Evolutionary conservation across 2,329 filamentous ascomycete genomes (phyloP).

Genomic region (Zymoseptoria brevis): DNA sequence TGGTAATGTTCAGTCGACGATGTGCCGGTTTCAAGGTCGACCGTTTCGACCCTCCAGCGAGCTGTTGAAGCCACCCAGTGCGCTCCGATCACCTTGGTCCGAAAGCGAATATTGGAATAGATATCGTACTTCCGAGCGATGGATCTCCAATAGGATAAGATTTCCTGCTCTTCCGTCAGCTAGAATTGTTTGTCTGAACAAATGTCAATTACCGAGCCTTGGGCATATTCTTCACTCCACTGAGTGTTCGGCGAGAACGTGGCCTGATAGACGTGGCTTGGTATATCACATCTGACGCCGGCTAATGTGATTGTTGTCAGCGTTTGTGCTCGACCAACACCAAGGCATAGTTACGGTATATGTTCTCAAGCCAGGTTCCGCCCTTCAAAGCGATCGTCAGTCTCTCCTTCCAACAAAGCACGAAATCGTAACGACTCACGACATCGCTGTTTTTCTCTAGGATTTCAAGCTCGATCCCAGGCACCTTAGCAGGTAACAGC

Average conservation of each 20-base stretch:
- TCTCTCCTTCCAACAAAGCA: constrained; percentile 4
- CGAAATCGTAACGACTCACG: constrained; percentile 38
- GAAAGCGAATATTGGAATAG: constrained; percentile 50
- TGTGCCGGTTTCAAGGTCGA: constrained; percentile 25
- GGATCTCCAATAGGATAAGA: constrained; percentile 57
- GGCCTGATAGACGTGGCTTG: constrained; percentile 62
- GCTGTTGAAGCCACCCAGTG: constrained; percentile 47
- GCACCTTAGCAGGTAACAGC: constrained; percentile 60
- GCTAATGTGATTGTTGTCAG: neutral
- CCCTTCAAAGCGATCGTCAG: constrained; percentile 27
- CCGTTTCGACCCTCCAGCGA: constrained; percentile 53
- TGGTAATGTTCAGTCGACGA: constrained; percentile 44
- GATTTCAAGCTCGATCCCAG: constrained; percentile 56
- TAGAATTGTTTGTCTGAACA: constrained; percentile 47
- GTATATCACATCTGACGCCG: constrained; percentile 52
- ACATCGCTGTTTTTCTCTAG: constrained; percentile 62
- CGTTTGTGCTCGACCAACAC: neutral
- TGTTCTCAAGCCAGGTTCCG: constrained; percentile 37
- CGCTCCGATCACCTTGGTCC: constrained; percentile 48
- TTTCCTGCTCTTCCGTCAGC: constrained; percentile 61
- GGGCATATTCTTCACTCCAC: constrained; percentile 62
- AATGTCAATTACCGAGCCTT: constrained; percentile 34
- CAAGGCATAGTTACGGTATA: constrained; percentile 6
- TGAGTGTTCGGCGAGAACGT: constrained; percentile 60
- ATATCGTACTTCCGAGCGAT: constrained; percentile 58